These are phyloP conservation scores for Teratosphaeria viscida DNA, from an alignment of 2,329 filamentous ascomycete species.

Conservation along the genomic window DNA sequence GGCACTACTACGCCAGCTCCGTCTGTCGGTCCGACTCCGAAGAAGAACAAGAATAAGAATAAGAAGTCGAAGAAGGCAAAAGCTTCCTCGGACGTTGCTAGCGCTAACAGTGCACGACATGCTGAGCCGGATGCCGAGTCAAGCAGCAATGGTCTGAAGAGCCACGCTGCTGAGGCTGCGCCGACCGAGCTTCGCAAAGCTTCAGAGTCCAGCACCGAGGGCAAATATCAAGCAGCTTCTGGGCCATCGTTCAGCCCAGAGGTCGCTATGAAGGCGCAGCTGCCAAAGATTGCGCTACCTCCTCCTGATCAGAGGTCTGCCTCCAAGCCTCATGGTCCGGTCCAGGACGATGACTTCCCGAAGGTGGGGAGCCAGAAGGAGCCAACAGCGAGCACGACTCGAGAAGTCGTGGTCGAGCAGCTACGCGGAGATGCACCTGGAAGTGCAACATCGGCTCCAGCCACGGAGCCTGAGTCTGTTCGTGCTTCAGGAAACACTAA, in stretches of 20 bases:
- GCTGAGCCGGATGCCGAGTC: neutral
- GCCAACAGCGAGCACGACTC: neutral
- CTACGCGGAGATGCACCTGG: neutral
- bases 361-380: neutral
- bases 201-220: neutral
- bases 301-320: neutral
- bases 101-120: neutral
- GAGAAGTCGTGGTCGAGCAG: conserved; percentile 4
- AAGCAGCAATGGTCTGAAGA: neutral
- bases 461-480: neutral
- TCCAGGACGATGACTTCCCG: neutral
- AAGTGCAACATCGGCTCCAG: neutral
- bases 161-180: neutral
- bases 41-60: neutral
- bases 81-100: neutral
- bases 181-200: neutral
- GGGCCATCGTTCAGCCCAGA: conserved; percentile 2
- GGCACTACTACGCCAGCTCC: neutral
- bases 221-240: neutral
- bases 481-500: neutral
- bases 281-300: neutral
- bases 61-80: neutral
- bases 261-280: neutral
- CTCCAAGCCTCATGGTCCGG: neutral
- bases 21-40: neutral